Base-by-base conservation (phyloP, 768 basidiomycete species). In the Glaciozyma martinii region DNA sequence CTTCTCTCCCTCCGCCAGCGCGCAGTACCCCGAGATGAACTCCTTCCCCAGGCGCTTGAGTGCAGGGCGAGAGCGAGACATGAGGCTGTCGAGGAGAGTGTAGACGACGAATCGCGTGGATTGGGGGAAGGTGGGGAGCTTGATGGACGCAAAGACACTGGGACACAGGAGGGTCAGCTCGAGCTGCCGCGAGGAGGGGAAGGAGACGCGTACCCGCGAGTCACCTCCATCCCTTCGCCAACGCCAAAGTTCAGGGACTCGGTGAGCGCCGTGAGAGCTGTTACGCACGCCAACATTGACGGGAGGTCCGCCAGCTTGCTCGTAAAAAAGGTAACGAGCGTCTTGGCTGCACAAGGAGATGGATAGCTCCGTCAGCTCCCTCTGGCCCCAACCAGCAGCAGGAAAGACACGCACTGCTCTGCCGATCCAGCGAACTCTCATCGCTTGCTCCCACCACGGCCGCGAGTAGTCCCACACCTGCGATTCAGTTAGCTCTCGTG, bases 1-100 rank as follows among this genome's bases (percentile, higher is more conserved):
- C 73, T 98, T 98, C 78, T 99, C 95, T 21, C 92, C 93, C 62
- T 95, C 89, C 6, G 85, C 91, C n/a, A 98, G 77, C 56, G 75
- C 74, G 37, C 87, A 81, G 75, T 98, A 99, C 29, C 84, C 83
- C 10, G 79, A 77, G 29, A 97, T 66, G 75, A 98, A 97, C 44
- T 67, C 46, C n/a, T 47, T 23, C 1, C 56, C 37, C 42, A 72
- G 61, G 10, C 67, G 67, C 63, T 61, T 66, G 40, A 72, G 56
- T 3, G 53, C 66, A 23, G 62, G 50, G 19, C 66, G 60, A 82
- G 89, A 85, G 12, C 78, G 78, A 5, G 87, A 83, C 73, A 95
- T 79, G 21, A 98, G 78, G 10, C 81, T 80, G 71, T 98, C 89
- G 56, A 98, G 76, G 56, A 93, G 86, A 9, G 79, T 81, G 76